A percentile compares a stretch with the other conserved stretches of the same genome.
These are phyloP conservation scores for Candida khao-thaluensis DNA, from an alignment of 805 yeast species.

Conservation along the genomic window DNA sequence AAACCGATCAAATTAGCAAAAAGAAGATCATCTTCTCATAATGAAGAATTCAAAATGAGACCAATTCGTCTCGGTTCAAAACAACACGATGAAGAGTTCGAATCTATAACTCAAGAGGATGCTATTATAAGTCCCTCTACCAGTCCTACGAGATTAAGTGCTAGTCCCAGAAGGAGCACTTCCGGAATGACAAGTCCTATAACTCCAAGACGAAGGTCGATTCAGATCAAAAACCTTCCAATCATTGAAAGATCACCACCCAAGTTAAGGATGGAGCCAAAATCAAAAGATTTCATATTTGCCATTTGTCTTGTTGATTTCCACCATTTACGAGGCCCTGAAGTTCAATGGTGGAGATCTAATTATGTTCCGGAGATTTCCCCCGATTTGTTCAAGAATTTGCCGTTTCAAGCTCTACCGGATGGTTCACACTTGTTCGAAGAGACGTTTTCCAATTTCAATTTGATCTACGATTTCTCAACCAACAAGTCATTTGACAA, in stretches of 20 bases:
- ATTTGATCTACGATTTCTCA: slow-evolving; percentile 67
- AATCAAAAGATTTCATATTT: slow-evolving; percentile 49
- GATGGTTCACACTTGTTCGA: slow-evolving; percentile 94
- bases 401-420: slow-evolving; percentile 93
- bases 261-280: slow-evolving; percentile 9
- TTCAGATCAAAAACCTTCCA: slow-evolving; percentile 40
- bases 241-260: slow-evolving; percentile 20
- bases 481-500: slow-evolving; percentile 46
- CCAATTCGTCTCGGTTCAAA: slow-evolving; percentile 14
- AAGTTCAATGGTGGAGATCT: slow-evolving; percentile 81
- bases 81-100: slow-evolving; percentile 8
- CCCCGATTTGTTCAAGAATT: slow-evolving; percentile 66
- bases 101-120: background rate
- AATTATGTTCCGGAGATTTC: slow-evolving; percentile 39
- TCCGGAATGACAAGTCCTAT: slow-evolving; percentile 5
- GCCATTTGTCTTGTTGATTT: slow-evolving; percentile 91
- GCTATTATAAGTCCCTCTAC: background rate
- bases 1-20: slow-evolving; percentile 31
- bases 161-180: background rate
- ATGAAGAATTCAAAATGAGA: slow-evolving; percentile 14
- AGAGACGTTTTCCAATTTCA: slow-evolving; percentile 90
- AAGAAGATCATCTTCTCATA: slow-evolving; percentile 14
- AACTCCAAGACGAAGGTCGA: slow-evolving; percentile 21
- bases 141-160: background rate
- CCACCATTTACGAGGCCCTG: slow-evolving; percentile 91